Base-by-base conservation (phyloP, 441 rosid genomes). In the Pelargonium exstipulatum region DNA sequence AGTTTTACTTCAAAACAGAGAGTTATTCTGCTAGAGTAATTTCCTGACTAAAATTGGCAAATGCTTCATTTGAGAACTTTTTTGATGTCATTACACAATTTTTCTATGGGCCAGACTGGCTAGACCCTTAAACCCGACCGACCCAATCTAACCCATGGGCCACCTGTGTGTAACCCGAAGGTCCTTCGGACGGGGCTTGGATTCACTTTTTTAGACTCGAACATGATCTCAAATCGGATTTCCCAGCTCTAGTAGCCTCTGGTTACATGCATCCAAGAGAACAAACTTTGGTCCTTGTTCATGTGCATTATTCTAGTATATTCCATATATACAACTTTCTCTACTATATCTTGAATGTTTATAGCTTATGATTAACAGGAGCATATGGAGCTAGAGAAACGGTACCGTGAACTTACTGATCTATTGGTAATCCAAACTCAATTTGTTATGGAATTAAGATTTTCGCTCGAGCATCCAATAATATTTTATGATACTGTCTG, bases 311-410 rank as follows among this genome's bases (percentile, higher is more conserved):
- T 62, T 62, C 16, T 13, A 62, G 37, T 14, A 24, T 16, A 22
- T 32, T 5, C 7, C 16, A 37, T 1, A 62, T n/a, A 29, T 3
- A 53, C 40, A 32, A 69, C 22, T 73, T 58, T 63, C 65, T 42
- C 12, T 69, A 63, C 71, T 29, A 74, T 73, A 43, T 64, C 76
- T 80, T 77, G 70, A 78, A 57, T 64, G 42, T 76, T 26, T 77
- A 53, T 76, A 75, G 75, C 62, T 62, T 62, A 70, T 62, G 68
- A 75, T 76, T 76, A 48, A 69, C 86, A 95, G 99, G 98, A 95
- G 90, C 99, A 92, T 77, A 84, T 84, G 76, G 99, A 95, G 84
- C 90, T 95, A 71, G 99, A 95, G 84, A 92, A 95, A 76, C 96
- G 96, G 66, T 95, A 95, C 78, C 97, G 97, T 64, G 99, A 92